phyloP scores from a whole-genome alignment of 306 rosid species.

The Macrotyloma uniflorum region DNA sequence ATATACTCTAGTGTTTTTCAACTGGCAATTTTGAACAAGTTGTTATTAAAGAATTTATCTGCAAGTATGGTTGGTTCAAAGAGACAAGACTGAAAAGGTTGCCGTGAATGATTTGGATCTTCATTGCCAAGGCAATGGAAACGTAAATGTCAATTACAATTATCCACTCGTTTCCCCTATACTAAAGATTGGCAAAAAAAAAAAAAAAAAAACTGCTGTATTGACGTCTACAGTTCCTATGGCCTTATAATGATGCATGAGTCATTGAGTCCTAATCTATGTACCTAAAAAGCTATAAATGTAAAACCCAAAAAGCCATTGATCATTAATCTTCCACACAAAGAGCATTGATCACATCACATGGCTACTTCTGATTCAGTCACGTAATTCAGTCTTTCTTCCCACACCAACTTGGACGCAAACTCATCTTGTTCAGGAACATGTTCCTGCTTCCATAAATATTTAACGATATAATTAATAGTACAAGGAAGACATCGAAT shows the following conservation, averaged over 20 bases:
- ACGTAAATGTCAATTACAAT: conserved; percentile 22
- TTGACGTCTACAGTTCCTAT: conserved; percentile 44
- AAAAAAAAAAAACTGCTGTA: too few species aligned
- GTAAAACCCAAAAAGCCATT: conserved; percentile 38
- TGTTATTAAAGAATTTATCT: conserved; percentile 1
- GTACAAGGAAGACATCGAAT: neutral
- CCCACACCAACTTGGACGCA: conserved; percentile 96
- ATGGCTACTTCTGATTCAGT: conserved; percentile 77
- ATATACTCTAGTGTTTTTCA: neutral
- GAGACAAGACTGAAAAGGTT: neutral
- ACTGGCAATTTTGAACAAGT: neutral
- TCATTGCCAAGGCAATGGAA: conserved; percentile 22
- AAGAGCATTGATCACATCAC: conserved; percentile 34
- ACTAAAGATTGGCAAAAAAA: neutral
- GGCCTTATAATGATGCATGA: conserved; percentile 40
- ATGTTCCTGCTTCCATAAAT: conserved; percentile 67
- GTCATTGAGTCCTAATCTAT: conserved; percentile 37
- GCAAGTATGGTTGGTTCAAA: neutral
- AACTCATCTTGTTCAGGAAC: conserved; percentile 83
- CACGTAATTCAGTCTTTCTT: conserved; percentile 68
- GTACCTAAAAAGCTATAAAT: conserved; percentile 49
- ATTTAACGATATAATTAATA: neutral
- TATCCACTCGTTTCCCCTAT: conserved; percentile 31
- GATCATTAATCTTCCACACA: conserved; percentile 11
- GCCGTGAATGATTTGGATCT: neutral